Evolutionary conservation across 805 yeast genomes (phyloP).

Genomic region (Candida easanensis): DNA sequence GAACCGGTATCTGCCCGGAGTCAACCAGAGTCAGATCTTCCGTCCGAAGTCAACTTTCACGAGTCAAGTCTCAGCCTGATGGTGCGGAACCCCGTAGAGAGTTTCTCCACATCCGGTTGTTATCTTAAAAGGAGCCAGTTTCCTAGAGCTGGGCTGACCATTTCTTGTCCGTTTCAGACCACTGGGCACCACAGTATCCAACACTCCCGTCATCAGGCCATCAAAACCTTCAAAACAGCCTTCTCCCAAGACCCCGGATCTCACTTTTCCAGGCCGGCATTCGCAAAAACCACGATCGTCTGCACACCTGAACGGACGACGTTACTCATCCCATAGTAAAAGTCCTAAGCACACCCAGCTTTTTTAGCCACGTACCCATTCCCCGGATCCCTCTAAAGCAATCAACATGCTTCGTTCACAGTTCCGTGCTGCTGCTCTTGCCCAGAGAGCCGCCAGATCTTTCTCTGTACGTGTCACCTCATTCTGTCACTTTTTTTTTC

Average conservation of each 20-base stretch:
- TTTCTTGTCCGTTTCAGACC: neutral
- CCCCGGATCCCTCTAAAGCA: neutral
- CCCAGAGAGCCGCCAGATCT: constrained; percentile 14
- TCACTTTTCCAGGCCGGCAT: neutral
- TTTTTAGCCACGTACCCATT: neutral
- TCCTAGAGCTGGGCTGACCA: neutral
- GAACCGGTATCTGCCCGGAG: too few relatives aligned
- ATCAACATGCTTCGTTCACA: constrained; percentile 20
- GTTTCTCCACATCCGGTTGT: too few relatives aligned
- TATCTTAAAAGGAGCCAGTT: neutral
- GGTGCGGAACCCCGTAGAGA: too few relatives aligned
- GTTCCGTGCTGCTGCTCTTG: constrained; percentile 15
- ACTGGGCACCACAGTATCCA: too few relatives aligned
- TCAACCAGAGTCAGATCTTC: too few relatives aligned
- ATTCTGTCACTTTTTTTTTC: neutral
- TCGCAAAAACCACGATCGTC: neutral
- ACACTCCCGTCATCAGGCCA: too few relatives aligned
- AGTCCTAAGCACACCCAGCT: neutral
- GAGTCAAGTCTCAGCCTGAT: too few relatives aligned
- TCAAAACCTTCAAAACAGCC: neutral
- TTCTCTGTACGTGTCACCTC: constrained; percentile 6
- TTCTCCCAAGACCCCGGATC: neutral
- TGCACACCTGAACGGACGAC: neutral
- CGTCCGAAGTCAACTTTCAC: too few relatives aligned
- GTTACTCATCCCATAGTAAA: constrained; percentile 1